Evolutionary conservation across 345 rosid species (phyloP), one percentile per base, ranked within the genome.

Genomic region (Mercurialis annua): DNA sequence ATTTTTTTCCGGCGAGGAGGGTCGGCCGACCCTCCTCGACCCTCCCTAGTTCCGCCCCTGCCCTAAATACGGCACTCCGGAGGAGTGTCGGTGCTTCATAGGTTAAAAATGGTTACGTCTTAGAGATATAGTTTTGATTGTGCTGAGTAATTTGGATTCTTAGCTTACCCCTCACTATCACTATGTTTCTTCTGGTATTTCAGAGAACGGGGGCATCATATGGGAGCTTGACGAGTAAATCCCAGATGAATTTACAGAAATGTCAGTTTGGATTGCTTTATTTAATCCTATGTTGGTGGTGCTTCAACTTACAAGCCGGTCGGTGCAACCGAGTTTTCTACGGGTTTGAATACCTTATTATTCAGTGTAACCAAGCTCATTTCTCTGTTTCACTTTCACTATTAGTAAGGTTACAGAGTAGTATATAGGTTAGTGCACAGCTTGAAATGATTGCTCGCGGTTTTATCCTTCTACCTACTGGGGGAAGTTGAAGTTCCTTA

Each of bases 161-260:
- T n/a, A 67, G 42, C 6, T 16, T 48, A 18, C 30, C 43, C 2
- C 55, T 47, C 14, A 38, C 40, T 49, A 27, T 43, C 36, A 33
- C 10, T 0, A 52, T 56, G 36, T 64, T 17, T 49, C 10, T 27
- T 66, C 17, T 69, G 64, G 50, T 59, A 7, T 81, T 68, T 48
- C 80, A 82, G 92, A 84, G 81, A 86, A 78, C 73, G 85, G 87
- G 76, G 88, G 87, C 21, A 59, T 82, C 44, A 54, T 84, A 69
- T 84, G 87, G 89, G 88, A 84, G 67, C 81, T 84, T 1, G 84
- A 84, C 78, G 82, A 84, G 64, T 86, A 82, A 49, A 51, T 46
- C 62, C 48, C 18, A 62, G 46, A 40, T 36, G 29, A 2, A 6
- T 1, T 59, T 26, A n/a, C 30, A 30, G 36, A 31, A 34, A 60